Conservation (phyloP, 495 filamentous ascomycete species). For the Lophium mytilinum region DNA sequence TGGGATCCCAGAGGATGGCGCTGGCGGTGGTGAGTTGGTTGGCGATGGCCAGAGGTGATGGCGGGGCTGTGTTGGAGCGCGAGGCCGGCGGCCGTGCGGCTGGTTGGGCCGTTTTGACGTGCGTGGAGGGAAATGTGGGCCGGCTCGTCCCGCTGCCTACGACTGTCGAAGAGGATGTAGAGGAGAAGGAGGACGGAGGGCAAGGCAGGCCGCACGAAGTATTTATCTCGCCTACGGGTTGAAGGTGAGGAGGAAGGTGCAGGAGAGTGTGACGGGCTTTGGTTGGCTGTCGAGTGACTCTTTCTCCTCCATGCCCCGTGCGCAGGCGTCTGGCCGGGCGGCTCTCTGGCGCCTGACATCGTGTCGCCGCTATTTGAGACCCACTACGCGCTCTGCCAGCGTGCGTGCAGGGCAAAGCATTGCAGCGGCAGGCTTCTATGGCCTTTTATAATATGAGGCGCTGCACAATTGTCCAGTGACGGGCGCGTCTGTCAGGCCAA, state of each 20-base stretch:
- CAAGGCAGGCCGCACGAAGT: background rate
- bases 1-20: constrained; percentile 37
- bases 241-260: background rate
- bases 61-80: constrained; percentile 17
- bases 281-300: background rate
- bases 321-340: background rate
- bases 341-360: background rate
- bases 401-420: no score
- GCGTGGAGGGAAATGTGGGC: background rate
- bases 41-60: constrained; percentile 29
- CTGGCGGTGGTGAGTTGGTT: constrained; percentile 33
- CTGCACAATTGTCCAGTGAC: no score
- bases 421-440: no score
- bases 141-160: background rate
- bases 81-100: constrained; percentile 15
- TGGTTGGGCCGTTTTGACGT: constrained; percentile 23
- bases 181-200: background rate
- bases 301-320: background rate
- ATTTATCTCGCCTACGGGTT: background rate
- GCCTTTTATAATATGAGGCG: no score
- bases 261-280: background rate
- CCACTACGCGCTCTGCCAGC: no score
- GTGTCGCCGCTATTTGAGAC: no score
- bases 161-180: background rate
- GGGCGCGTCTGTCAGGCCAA: no score